Percentiles rank a stretch among this genome's conserved stretches.
Conservation (phyloP, 495 filamentous ascomycete genomes). For the Letharia columbiana region DNA sequence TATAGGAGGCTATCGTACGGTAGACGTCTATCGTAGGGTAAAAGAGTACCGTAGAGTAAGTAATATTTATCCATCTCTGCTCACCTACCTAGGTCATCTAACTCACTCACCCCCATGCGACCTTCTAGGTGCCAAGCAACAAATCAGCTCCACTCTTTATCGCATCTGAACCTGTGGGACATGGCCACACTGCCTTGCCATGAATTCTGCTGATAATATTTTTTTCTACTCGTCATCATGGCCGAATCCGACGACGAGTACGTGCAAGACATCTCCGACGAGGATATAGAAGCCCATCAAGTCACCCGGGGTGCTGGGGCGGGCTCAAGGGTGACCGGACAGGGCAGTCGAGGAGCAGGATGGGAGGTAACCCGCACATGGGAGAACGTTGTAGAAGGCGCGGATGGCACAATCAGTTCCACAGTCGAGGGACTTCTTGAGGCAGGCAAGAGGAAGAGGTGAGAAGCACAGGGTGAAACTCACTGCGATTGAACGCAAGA, state of each 20-base stretch:
- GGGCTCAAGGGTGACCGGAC: conserved; percentile 40
- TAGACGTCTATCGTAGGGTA: too few species aligned
- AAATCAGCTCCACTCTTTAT: neutral
- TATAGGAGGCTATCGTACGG: too few species aligned
- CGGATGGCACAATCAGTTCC: conserved; percentile 63
- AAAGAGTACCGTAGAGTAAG: too few species aligned
- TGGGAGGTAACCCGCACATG: conserved; percentile 51
- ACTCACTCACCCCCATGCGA: too few species aligned
- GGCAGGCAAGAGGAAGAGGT: conserved; percentile 69
- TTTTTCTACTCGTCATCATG: conserved; percentile 47
- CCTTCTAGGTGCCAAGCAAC: too few species aligned
- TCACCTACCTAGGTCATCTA: too few species aligned
- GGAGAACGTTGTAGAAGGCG: conserved; percentile 61
- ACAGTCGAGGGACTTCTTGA: conserved; percentile 62
- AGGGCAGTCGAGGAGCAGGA: conserved; percentile 45
- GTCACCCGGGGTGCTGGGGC: conserved; percentile 32
- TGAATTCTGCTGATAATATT: neutral
- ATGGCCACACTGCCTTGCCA: neutral
- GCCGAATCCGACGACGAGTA: conserved; percentile 81
- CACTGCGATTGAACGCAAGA: neutral
- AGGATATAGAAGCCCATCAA: conserved; percentile 55
- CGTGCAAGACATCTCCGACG: conserved; percentile 66
- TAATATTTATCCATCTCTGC: too few species aligned
- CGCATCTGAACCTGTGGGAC: neutral
- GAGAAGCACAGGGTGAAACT: conserved; percentile 19